phyloP scores from a whole-genome alignment of 352 stramenopile species.

The Globisporangium mamillatum region DNA sequence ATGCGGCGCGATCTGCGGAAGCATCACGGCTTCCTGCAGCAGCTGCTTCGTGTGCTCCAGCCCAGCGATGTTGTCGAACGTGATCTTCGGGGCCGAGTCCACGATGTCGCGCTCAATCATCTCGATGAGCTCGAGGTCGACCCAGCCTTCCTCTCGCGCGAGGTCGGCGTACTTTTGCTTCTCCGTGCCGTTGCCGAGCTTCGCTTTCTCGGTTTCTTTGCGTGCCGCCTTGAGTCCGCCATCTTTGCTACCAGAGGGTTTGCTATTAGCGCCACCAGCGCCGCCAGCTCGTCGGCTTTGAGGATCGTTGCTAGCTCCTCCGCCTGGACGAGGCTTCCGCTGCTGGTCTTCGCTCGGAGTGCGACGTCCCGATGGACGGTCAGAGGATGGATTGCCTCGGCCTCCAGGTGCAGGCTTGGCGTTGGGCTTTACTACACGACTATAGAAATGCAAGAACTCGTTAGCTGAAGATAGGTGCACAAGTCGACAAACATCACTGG shows the following conservation, averaged over 20 bases:
- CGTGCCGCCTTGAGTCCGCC: slow-evolving; percentile 39
- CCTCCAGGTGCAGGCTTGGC: slow-evolving; percentile 19
- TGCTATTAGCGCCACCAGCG: slow-evolving; percentile 25
- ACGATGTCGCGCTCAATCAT: slow-evolving; percentile 87
- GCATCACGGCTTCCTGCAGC: slow-evolving; percentile 82
- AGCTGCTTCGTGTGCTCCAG: slow-evolving; percentile 82
- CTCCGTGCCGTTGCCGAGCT: slow-evolving; percentile 21
- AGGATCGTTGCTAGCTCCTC: slow-evolving; percentile 25
- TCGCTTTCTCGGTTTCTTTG: slow-evolving; percentile 38
- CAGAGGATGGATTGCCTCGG: slow-evolving; percentile 21
- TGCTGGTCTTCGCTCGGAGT: slow-evolving; percentile 61
- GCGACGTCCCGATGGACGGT: slow-evolving; percentile 38
- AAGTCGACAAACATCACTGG: too few relatives aligned
- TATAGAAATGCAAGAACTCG: slow-evolving; percentile 11
- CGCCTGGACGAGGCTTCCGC: slow-evolving; percentile 32
- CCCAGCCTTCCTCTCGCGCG: slow-evolving; percentile 66
- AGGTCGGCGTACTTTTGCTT: slow-evolving; percentile 81
- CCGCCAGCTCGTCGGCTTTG: slow-evolving; percentile 18
- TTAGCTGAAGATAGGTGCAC: too few relatives aligned
- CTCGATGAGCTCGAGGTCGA: slow-evolving; percentile 81
- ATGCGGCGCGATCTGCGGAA: slow-evolving; percentile 80
- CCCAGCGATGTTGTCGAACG: slow-evolving; percentile 75
- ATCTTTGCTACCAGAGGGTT: slow-evolving; percentile 30
- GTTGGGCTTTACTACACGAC: slow-evolving; percentile 32
- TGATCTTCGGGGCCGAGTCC: slow-evolving; percentile 62